Percentiles rank a stretch among this genome's conserved stretches.
Conservation (phyloP, 148 eudicot genomes). For the Pouteria glomerata region DNA sequence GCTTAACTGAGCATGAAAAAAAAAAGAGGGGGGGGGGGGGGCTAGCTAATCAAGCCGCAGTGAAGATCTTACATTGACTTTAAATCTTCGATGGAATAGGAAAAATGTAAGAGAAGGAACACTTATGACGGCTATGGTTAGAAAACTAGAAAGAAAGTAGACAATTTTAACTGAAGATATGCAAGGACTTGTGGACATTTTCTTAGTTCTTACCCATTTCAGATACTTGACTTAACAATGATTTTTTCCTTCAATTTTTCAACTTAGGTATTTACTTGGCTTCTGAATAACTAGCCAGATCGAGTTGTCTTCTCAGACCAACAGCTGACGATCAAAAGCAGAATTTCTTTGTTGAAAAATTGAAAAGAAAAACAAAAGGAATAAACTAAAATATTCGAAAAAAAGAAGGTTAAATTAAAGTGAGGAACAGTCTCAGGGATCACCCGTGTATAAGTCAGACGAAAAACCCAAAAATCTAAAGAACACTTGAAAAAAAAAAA, state of each 20-base stretch:
- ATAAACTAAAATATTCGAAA: no score
- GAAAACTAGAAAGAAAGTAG: background rate
- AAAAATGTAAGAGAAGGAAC: slow-evolving; percentile 2
- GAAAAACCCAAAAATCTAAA: background rate
- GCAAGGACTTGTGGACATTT: background rate
- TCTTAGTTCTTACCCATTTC: background rate
- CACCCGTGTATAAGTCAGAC: background rate
- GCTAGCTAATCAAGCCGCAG: no score
- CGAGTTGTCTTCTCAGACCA: background rate
- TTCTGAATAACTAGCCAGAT: slow-evolving; percentile 1
- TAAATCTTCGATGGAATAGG: background rate
- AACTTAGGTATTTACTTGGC: background rate
- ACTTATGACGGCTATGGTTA: background rate
- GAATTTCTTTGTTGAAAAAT: no score
- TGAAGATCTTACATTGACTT: background rate
- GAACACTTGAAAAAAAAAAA: background rate
- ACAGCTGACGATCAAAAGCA: no score
- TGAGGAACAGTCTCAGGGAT: no score
- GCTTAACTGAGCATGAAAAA: slow-evolving; percentile 52
- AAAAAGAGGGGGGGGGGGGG: no score
- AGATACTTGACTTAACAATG: background rate
- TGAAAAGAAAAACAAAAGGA: no score
- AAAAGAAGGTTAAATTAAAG: no score
- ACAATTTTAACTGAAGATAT: background rate
- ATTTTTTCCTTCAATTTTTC: background rate